Evolutionary conservation across 2,329 filamentous ascomycete genomes (phyloP).

Genomic region (Cladophialophora yegresii): DNA sequence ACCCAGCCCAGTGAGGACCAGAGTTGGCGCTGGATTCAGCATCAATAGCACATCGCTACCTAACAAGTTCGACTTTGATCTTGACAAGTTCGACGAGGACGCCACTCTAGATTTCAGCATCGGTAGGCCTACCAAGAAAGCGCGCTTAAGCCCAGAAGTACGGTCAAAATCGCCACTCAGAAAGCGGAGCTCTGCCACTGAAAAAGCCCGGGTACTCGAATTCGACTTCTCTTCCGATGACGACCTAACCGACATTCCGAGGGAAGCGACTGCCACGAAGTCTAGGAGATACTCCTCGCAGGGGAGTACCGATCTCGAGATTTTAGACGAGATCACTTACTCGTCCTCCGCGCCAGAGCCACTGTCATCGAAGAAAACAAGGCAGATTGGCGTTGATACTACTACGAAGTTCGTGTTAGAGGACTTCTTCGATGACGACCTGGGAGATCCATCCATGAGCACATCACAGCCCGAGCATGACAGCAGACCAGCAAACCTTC

Average conservation of each 20-base stretch:
- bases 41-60: not conserved
- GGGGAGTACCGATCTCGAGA: not conserved
- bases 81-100: not conserved
- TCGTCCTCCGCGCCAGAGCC: constrained; percentile 46
- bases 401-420: constrained; percentile 38
- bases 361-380: constrained; percentile 11
- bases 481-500: constrained; percentile 45
- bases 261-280: not conserved
- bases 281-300: not conserved
- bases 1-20: not conserved
- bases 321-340: constrained; percentile 47
- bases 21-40: not conserved
- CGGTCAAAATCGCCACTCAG: not conserved
- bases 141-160: constrained; percentile 34
- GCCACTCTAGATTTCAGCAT: not conserved
- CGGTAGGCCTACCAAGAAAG: not conserved
- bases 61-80: not conserved
- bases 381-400: not conserved
- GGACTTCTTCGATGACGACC: constrained; percentile 41
- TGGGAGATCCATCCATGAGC: constrained; percentile 35
- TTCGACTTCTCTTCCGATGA: constrained; percentile 32
- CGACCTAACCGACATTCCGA: constrained; percentile 7
- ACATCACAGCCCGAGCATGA: constrained; percentile 40
- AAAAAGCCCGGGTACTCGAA: not conserved
- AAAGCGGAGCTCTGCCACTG: not conserved